Evolutionary conservation across 2,329 filamentous ascomycete species (phyloP).

Genomic region (Triangularia setosa): DNA sequence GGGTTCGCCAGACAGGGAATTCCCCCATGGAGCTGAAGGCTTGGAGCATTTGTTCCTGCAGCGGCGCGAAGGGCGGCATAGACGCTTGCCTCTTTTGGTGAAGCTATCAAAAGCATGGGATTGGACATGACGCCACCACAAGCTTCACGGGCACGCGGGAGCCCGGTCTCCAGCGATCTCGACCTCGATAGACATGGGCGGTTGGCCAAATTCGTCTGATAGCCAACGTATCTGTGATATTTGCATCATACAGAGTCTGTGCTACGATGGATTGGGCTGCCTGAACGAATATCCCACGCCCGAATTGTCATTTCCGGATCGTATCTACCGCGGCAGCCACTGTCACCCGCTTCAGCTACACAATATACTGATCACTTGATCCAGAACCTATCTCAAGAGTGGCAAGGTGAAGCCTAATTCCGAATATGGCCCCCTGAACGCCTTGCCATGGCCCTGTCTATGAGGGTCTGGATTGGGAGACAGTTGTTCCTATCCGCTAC

Average conservation of each 20-base stretch:
- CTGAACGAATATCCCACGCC: background rate
- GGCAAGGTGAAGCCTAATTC: background rate
- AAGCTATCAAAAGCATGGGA: background rate
- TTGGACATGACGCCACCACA: background rate
- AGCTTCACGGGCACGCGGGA: background rate
- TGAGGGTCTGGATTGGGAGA: background rate
- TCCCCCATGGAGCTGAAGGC: conserved; percentile 1
- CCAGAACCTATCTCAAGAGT: background rate
- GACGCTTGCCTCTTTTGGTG: background rate
- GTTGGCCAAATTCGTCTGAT: conserved; percentile 2
- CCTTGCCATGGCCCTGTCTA: background rate
- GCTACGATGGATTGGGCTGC: background rate
- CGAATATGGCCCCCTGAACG: background rate
- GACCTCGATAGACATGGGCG: background rate
- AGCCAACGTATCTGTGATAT: background rate
- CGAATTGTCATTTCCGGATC: conserved; percentile 2
- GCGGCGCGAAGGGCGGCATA: background rate
- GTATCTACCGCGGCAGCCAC: conserved; percentile 3
- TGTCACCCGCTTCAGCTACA: conserved; percentile 1
- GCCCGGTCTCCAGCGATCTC: background rate
- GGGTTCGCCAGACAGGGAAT: background rate
- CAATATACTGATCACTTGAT: background rate
- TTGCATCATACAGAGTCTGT: background rate
- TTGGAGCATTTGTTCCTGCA: background rate
- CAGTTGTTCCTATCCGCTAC: background rate